Evolutionary conservation across 345 rosid genomes (phyloP), one percentile per base, ranked within the genome.

Genomic region (Physaria fendleri): DNA sequence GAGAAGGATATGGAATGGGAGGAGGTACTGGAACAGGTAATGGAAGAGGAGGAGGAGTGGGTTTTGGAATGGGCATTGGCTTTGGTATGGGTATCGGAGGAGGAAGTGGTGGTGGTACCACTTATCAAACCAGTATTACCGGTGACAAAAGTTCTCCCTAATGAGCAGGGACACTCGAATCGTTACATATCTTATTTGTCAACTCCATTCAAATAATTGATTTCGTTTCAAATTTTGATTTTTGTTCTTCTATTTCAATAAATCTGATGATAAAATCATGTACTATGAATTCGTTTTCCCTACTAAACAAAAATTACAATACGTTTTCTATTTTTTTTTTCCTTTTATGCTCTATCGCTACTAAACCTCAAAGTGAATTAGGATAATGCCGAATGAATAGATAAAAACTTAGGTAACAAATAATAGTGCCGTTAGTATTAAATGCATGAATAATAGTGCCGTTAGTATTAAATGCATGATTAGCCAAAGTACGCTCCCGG

Each of bases 41-140:
- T 2, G 75, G 82, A 30, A 49, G 58, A 17, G 63, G 34, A 2
- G 67, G 62, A 24, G 74, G 69, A 8, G 64, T 33, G 16, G 67
- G 83, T 9, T 65, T 45, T 9, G 73, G 77, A 66, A 77, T 28
- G 56, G 76, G 27, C 28, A 69, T 69, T 23, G 78, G 72, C 4
- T 29, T 38, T 37, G 69, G 72, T 18, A 53, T 59, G 8, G 73
- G 68, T 21, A 44, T 59, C 1, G 73, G 64, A 32, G 82, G 82
- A 25, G 73, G 56, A 8, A 66, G 64, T 6, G 57, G 72, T 21
- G 75, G 75, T 10, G 71, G 59, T 21, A 63, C 30, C 40, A 59
- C 55, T 51, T 59, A 59, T 20, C 59, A 59, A 42, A 50, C 53
- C 55, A 68, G 59, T 51, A 18, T 32, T 32, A 40, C 32, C 17